Percentiles rank a stretch among this genome's conserved stretches.
These are phyloP conservation scores for Soucietia sequanensis DNA, from an alignment of 805 yeast genomes.

Conservation along the genomic window DNA sequence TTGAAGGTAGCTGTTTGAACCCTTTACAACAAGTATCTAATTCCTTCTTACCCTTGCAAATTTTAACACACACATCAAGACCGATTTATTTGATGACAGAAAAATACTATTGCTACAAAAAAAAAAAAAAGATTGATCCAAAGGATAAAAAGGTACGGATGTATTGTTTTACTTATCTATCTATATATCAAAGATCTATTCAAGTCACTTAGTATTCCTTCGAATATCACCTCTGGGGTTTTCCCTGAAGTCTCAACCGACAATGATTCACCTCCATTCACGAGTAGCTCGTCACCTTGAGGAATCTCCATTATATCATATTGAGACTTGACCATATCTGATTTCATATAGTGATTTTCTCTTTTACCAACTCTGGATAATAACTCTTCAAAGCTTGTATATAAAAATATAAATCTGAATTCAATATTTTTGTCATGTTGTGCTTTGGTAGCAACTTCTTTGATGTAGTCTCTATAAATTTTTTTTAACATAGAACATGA, in stretches of 20 bases:
- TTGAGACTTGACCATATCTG: conserved; percentile 79
- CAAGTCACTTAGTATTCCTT: conserved; percentile 18
- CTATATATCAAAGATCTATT: too few species aligned
- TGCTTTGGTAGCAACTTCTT: conserved; percentile 24
- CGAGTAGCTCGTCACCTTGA: conserved; percentile 30
- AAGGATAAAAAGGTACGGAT: too few species aligned
- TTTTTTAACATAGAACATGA: conserved; percentile 86
- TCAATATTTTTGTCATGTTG: conserved; percentile 24
- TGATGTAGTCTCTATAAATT: conserved; percentile 64
- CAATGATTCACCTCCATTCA: conserved; percentile 35
- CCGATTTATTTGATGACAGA: too few species aligned
- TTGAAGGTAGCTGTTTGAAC: too few species aligned
- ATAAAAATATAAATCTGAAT: conserved; percentile 64
- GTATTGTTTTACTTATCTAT: too few species aligned
- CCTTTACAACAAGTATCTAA: too few species aligned
- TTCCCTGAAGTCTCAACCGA: conserved; percentile 34
- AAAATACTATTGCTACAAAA: too few species aligned
- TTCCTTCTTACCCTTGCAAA: too few species aligned
- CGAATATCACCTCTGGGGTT: conserved; percentile 24
- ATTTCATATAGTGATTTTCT: conserved; percentile 82
- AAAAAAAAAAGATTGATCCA: too few species aligned
- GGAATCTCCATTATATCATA: conserved; percentile 76
- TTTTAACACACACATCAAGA: too few species aligned
- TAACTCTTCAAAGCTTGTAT: conserved; percentile 62
- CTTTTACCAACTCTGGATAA: conserved; percentile 61